A percentile compares a stretch with the other conserved stretches of the same genome.
phyloP scores from a whole-genome alignment of 306 rosid genomes.

The Gastrolobium bilobum region DNA sequence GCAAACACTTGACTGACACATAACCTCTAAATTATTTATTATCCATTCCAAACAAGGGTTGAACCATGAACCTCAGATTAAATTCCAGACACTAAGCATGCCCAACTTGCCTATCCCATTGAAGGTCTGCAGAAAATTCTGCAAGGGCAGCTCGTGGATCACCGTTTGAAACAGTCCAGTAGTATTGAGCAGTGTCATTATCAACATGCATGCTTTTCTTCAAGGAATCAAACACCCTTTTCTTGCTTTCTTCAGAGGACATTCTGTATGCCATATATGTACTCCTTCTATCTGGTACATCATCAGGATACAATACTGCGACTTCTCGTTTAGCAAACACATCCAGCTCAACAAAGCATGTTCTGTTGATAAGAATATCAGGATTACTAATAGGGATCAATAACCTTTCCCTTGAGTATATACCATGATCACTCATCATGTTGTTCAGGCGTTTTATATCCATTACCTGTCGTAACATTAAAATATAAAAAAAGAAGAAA shows the following conservation, averaged over 20 bases:
- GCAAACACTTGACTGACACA: constrained; percentile 21
- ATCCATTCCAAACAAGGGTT: constrained; percentile 21
- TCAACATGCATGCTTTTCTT: constrained; percentile 93
- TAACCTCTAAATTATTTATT: constrained; percentile 34
- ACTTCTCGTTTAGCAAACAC: constrained; percentile 86
- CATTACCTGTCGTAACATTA: constrained; percentile 68
- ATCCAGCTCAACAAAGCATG: constrained; percentile 87
- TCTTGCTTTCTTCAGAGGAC: constrained; percentile 71
- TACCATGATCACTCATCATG: constrained; percentile 98
- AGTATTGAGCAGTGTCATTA: constrained; percentile 87
- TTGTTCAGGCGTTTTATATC: constrained; percentile 91
- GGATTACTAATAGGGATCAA: constrained; percentile 82
- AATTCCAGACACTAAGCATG: constrained; percentile 44
- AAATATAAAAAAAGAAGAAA: not conserved
- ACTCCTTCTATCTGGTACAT: constrained; percentile 58
- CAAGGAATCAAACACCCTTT: constrained; percentile 74
- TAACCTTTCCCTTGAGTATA: constrained; percentile 90
- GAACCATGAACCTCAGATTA: constrained; percentile 1
- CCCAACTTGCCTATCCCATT: constrained; percentile 78
- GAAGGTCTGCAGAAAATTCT: constrained; percentile 78
- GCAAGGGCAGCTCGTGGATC: constrained; percentile 92
- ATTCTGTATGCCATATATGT: constrained; percentile 40
- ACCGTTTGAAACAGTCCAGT: constrained; percentile 82
- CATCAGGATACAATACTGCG: constrained; percentile 80
- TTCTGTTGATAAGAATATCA: constrained; percentile 64